Conservation (phyloP, 495 filamentous ascomycete genomes). For the Choiromyces venosus region DNA sequence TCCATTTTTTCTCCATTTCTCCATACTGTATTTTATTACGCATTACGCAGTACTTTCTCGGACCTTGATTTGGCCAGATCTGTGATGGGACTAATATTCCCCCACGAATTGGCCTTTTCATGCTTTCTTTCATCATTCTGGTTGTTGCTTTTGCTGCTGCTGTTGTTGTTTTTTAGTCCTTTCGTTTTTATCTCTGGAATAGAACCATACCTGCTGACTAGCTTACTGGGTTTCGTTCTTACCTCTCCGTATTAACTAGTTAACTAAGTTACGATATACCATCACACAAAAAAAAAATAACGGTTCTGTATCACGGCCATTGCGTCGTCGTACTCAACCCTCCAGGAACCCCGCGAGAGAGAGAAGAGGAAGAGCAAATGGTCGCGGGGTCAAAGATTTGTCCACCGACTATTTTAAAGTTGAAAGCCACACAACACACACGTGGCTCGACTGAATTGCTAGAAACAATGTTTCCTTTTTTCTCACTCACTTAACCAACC, state of each 20-base stretch:
- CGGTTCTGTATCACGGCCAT: too few relatives aligned
- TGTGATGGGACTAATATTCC: not conserved
- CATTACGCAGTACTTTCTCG: not conserved
- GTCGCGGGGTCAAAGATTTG: not conserved
- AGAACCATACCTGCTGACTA: not conserved
- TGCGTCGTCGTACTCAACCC: not conserved
- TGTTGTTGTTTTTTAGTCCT: not conserved
- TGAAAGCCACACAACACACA: slow-evolving; percentile 34
- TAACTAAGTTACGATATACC: not conserved
- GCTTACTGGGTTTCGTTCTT: not conserved
- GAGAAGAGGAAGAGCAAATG: not conserved
- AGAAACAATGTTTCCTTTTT: slow-evolving; percentile 3
- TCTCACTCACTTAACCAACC: not conserved
- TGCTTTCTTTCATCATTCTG: too few relatives aligned
- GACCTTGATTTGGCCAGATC: not conserved
- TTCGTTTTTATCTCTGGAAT: not conserved
- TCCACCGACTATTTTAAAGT: slow-evolving; percentile 20
- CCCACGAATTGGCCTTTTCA: not conserved
- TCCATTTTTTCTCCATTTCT: not conserved
- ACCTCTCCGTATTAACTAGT: not conserved
- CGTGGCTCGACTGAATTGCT: slow-evolving; percentile 33
- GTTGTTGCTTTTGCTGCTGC: not conserved
- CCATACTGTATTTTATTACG: not conserved
- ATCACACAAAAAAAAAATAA: too few relatives aligned
- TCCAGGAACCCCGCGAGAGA: not conserved